phyloP scores from a whole-genome alignment of 805 yeast species.

The Cyberlindnera sargentensis region DNA sequence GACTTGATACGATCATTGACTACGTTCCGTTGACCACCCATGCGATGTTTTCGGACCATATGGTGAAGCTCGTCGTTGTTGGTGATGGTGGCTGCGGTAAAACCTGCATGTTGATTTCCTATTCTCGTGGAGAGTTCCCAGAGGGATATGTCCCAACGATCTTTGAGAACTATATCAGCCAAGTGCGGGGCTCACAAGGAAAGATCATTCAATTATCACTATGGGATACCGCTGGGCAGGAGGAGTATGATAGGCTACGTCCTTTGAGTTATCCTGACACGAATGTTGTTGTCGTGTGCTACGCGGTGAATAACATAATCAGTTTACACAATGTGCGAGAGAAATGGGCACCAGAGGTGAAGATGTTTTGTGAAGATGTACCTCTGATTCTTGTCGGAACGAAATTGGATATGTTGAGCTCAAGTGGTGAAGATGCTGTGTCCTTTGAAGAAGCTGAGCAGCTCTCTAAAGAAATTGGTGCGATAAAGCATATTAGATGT shows the following conservation, averaged over 20 bases:
- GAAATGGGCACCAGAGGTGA: slow-evolving; percentile 83
- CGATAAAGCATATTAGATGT: slow-evolving; percentile 69
- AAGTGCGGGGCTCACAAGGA: slow-evolving; percentile 40
- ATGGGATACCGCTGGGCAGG: slow-evolving; percentile 93
- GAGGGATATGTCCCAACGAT: slow-evolving; percentile 73
- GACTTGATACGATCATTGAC: slow-evolving; percentile 11
- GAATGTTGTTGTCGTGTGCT: slow-evolving; percentile 69
- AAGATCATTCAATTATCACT: slow-evolving; percentile 60
- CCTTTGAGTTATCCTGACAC: slow-evolving; percentile 78
- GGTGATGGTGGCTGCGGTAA: slow-evolving; percentile 94
- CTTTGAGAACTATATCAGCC: slow-evolving; percentile 69
- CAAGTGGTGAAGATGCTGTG: slow-evolving; percentile 33
- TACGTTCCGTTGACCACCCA: slow-evolving; percentile 22
- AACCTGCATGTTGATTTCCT: slow-evolving; percentile 63
- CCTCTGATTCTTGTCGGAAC: slow-evolving; percentile 81
- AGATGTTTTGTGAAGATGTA: slow-evolving; percentile 72
- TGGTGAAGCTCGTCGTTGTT: slow-evolving; percentile 64
- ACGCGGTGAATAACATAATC: slow-evolving; percentile 53
- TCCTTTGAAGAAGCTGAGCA: slow-evolving; percentile 26
- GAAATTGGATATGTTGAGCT: slow-evolving; percentile 52
- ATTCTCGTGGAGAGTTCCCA: slow-evolving; percentile 66
- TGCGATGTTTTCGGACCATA: slow-evolving; percentile 28
- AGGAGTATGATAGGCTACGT: slow-evolving; percentile 73
- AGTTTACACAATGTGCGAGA: slow-evolving; percentile 70
- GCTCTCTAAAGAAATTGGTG: slow-evolving; percentile 57